Evolutionary conservation across 257 asterid species (phyloP).

Genomic region (Lavandula angustifolia): DNA sequence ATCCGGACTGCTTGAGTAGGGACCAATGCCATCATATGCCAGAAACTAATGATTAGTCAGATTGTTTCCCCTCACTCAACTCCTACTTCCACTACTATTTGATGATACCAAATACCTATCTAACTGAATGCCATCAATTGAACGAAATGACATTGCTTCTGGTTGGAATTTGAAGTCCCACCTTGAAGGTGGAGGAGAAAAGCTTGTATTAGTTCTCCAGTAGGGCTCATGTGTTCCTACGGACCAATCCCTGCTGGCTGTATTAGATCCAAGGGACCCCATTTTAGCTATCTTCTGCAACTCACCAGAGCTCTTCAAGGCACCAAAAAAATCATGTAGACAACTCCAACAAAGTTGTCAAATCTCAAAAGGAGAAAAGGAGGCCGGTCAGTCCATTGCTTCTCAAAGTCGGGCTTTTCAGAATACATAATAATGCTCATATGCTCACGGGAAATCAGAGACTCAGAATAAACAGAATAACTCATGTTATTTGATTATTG

Average conservation of each 20-base stretch:
- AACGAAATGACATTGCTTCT: slow-evolving; percentile 74
- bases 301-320: slow-evolving; percentile 35
- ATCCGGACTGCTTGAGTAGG: slow-evolving; percentile 82
- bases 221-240: slow-evolving; percentile 93
- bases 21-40: slow-evolving; percentile 69
- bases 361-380: slow-evolving; percentile 20
- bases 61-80: slow-evolving; percentile 81
- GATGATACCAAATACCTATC: slow-evolving; percentile 84
- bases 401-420: slow-evolving; percentile 13
- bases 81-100: slow-evolving; percentile 88
- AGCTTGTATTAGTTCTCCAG: slow-evolving; percentile 92
- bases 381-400: slow-evolving; percentile 24
- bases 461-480: neutral
- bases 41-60: slow-evolving; percentile 58
- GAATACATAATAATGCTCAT: slow-evolving; percentile 4
- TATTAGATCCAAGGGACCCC: slow-evolving; percentile 98
- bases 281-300: slow-evolving; percentile 81
- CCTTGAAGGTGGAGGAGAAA: slow-evolving; percentile 93
- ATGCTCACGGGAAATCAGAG: neutral
- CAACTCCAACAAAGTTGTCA: slow-evolving; percentile 36
- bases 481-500: neutral
- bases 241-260: slow-evolving; percentile 91
- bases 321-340: slow-evolving; percentile 17
- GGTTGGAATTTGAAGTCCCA: slow-evolving; percentile 82
- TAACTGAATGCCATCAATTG: slow-evolving; percentile 77